Base-by-base conservation (phyloP, 805 yeast genomes). In the Saccharomycopsis sp. region DNA sequence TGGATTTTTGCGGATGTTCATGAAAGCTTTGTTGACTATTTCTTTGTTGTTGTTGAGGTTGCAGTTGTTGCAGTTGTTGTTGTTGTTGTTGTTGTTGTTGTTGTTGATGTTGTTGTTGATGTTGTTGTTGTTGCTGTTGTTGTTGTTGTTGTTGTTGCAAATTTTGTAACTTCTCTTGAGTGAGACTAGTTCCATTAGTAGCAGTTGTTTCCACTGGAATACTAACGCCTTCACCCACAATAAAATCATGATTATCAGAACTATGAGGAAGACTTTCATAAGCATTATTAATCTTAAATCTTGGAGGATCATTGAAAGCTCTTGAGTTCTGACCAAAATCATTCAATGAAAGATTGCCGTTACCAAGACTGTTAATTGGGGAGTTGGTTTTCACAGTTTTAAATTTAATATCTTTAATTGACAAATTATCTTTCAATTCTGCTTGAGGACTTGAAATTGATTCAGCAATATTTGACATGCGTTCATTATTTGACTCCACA, bases 321-420 rank as follows among this genome's bases (percentile, higher is more conserved):
- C 20, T 19, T 32, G 25, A 5, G 5, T 6, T 14, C n/a, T 18
- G 6, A 9, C 15, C 18, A 33, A 45, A 45, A 28, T 45, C 46
- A 23, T 38, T 42, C 5, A 45, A 21, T 4, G 49, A 42, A 14
- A 45, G 28, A 34, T 40, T 45, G 3, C 49, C 49, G 15, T 37
- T 29, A 2, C 49, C 49, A 5, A 45, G 31, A 5, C 47, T 34
- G 19, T 18, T 20, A 3, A 33, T n/a, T 13, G 43, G 39, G 8
- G 42, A 28, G 21, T 37, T 39, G 2, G 21, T 17, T 18, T 42
- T 42, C 1, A 42, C 30, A 9, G 41, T 21, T 19, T 28, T 31
- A 37, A 42, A 42, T 21, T 42, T 36, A 26, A 42, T 38, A 21
- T 42, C 41, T 14, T 34, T 36, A 6, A 39, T 39, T 4, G 39